Conservation (phyloP, 129 eudicot genomes). For the Flaveria ramosissima region DNA sequence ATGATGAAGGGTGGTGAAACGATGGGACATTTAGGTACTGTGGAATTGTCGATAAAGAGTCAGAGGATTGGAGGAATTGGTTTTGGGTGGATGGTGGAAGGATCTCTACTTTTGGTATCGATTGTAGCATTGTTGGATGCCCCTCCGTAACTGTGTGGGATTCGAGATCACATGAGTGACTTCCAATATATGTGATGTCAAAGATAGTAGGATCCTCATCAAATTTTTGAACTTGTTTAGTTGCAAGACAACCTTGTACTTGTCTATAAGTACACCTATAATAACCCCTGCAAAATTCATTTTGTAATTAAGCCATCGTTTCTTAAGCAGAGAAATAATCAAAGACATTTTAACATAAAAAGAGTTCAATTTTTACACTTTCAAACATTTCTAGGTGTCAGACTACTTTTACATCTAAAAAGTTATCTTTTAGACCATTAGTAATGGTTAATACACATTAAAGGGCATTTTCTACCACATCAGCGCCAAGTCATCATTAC, state of each 20-base stretch:
- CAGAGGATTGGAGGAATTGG: constrained; percentile 10
- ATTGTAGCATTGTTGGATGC: background rate
- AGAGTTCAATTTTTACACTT: too few relatives aligned
- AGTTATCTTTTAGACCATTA: too few relatives aligned
- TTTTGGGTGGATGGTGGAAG: constrained; percentile 16
- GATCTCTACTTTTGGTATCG: background rate
- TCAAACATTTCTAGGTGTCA: too few relatives aligned
- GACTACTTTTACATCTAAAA: too few relatives aligned
- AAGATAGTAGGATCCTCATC: constrained; percentile 51
- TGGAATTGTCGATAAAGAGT: constrained; percentile 35
- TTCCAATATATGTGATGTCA: constrained; percentile 65
- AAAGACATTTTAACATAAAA: too few relatives aligned
- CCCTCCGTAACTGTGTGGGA: constrained; percentile 8
- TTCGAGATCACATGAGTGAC: constrained; percentile 62
- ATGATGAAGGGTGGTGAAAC: constrained; percentile 35
- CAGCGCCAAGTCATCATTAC: too few relatives aligned
- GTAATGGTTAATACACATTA: too few relatives aligned
- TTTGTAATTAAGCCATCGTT: background rate
- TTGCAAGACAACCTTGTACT: constrained; percentile 66
- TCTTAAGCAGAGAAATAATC: too few relatives aligned
- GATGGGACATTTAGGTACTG: constrained; percentile 23
- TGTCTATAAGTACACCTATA: constrained; percentile 62
- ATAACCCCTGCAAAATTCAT: constrained; percentile 60
- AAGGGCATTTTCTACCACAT: too few relatives aligned
- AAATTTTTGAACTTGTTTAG: constrained; percentile 70